Conservation (phyloP, 2,329 filamentous ascomycete genomes). For the Fusarium zealandicum region DNA sequence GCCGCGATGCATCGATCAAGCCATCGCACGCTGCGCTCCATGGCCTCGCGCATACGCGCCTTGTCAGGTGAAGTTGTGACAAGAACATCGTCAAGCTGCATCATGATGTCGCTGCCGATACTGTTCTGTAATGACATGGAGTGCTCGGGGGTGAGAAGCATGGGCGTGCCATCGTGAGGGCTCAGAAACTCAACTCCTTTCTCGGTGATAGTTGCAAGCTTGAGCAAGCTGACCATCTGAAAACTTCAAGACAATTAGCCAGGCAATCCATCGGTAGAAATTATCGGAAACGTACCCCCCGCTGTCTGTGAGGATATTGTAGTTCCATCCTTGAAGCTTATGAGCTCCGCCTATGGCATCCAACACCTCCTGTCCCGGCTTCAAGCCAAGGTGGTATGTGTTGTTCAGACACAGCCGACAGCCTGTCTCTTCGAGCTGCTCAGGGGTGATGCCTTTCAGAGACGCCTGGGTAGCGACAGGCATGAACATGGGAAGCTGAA, state of each 20-base stretch:
- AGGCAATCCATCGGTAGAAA: not conserved
- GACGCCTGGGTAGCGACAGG: constrained; percentile 97
- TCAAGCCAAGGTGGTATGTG: constrained; percentile 94
- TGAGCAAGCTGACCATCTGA: constrained; percentile 96
- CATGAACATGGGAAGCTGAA: constrained; percentile 96
- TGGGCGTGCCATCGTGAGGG: constrained; percentile 91
- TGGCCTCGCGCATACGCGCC: constrained; percentile 88
- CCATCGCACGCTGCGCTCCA: constrained; percentile 94
- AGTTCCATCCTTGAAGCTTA: constrained; percentile 91
- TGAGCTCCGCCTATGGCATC: constrained; percentile 91
- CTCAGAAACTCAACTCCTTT: constrained; percentile 96
- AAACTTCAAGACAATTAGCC: constrained; percentile 67
- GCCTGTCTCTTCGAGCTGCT: constrained; percentile 87
- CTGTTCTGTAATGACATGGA: constrained; percentile 96
- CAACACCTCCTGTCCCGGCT: constrained; percentile 89
- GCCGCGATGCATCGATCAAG: constrained; percentile 92
- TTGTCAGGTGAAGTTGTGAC: constrained; percentile 93
- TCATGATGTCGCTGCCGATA: constrained; percentile 98
- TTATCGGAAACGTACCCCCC: constrained; percentile 61
- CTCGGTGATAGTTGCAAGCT: constrained; percentile 92
- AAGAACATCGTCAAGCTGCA: constrained; percentile 98
- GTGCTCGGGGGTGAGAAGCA: constrained; percentile 97
- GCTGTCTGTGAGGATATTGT: constrained; percentile 90
- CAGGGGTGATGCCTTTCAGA: constrained; percentile 90
- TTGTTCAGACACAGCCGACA: constrained; percentile 96